Evolutionary conservation across 2,329 filamentous ascomycete genomes (phyloP), one percentile per base, ranked within the genome.

Genomic region (Pseudogymnoascus sp.): DNA sequence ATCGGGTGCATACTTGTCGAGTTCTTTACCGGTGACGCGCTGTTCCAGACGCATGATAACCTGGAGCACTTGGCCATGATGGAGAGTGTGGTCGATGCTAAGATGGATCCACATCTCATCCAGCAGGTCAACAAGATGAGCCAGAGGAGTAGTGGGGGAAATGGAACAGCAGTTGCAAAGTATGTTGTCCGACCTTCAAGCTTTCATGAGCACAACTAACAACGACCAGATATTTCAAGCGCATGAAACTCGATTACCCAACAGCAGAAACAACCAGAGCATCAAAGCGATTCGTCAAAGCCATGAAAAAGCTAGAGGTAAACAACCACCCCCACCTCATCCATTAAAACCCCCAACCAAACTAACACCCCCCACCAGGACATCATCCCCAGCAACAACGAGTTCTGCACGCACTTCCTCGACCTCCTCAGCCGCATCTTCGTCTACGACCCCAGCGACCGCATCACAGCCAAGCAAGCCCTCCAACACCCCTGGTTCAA

Each of bases 31-130:
- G 87, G 87, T 4, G 87, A 89, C 69, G 87, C 87, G 17, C 75
- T 89, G 1, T 89, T 89, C 73, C 87, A 89, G 71, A 89, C 87
- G 1, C 87, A 89, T 68, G 87, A 89, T 68, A 89, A 89, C 65
- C 78, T 89, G 23, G 87, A 89, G 72, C 87, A 89, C 71, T 75
- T 89, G 61, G 87, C 87, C n/a, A 89, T 89, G 87, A 89, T 89
- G 86, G 86, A 88, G 70, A 84, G 83, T 35, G 86, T 89, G 7
- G 84, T 85, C 62, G 84, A 83, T 60, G 75, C 76, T 21, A 78
- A 81, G 60, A 83, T 89, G 61, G 86, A 88, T 65, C 75, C 75
- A 0, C 77, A 82, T 65, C 79, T 89, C 5, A 82, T 89, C 15
- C 77, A 82, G 64, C 74, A 79, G 65, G 82, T 85, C 37, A 82